phyloP scores from a whole-genome alignment of 2,329 filamentous ascomycete species.

The Cladosporium halotolerans region DNA sequence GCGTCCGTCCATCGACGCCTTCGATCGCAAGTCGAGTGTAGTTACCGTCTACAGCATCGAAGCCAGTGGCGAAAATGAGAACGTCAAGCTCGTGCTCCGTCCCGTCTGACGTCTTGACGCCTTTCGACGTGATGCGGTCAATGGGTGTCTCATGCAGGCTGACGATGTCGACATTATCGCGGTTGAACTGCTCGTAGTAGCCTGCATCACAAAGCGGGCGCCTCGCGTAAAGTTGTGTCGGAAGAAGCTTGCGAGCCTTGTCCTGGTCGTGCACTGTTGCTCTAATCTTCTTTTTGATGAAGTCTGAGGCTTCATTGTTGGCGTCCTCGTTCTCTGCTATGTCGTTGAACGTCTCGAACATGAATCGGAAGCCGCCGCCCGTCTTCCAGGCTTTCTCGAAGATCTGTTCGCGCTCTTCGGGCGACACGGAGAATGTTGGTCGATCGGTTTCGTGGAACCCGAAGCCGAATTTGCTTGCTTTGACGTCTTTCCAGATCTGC shows the following conservation, averaged over 20 bases:
- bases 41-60: slow-evolving; percentile 33
- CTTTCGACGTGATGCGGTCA: slow-evolving; percentile 24
- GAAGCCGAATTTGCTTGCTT: slow-evolving; percentile 35
- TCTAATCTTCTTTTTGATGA: slow-evolving; percentile 36
- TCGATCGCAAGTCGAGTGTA: slow-evolving; percentile 28
- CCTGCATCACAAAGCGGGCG: slow-evolving; percentile 53
- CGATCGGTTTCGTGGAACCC: slow-evolving; percentile 21
- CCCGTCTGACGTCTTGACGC: slow-evolving; percentile 20
- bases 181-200: slow-evolving; percentile 27
- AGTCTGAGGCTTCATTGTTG: slow-evolving; percentile 47
- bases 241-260: slow-evolving; percentile 50
- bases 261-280: slow-evolving; percentile 43
- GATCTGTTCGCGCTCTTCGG: slow-evolving; percentile 22
- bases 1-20: slow-evolving; percentile 23
- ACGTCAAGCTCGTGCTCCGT: slow-evolving; percentile 22
- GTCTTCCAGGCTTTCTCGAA: slow-evolving; percentile 24
- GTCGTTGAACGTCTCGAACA: slow-evolving; percentile 32
- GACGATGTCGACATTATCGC: slow-evolving; percentile 22
- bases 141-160: slow-evolving; percentile 41
- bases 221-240: slow-evolving; percentile 59
- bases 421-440: slow-evolving; percentile 12
- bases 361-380: slow-evolving; percentile 32
- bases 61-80: slow-evolving; percentile 39
- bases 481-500: slow-evolving; percentile 34
- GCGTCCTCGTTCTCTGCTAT: slow-evolving; percentile 40